phyloP scores from a whole-genome alignment of 2,329 filamentous ascomycete species.

The Scytalidium sp. region DNA sequence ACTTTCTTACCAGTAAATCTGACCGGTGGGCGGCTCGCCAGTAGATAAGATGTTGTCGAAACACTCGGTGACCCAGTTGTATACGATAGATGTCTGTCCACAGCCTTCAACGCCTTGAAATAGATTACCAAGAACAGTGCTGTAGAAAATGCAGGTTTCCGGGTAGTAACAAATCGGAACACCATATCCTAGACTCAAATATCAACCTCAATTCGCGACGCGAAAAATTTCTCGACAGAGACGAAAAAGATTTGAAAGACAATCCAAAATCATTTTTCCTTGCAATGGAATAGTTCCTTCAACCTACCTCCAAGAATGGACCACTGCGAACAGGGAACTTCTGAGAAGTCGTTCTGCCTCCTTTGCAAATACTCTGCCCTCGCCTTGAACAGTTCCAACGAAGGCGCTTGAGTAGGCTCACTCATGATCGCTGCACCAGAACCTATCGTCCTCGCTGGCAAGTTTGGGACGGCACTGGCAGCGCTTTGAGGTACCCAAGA shows the following conservation, averaged over 20 bases:
- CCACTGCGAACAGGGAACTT: constrained; percentile 21
- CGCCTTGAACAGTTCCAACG: constrained; percentile 16
- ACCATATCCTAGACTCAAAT: constrained; percentile 9
- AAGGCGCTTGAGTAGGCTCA: constrained; percentile 15
- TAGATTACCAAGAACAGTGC: constrained; percentile 5
- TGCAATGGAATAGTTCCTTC: too few species aligned
- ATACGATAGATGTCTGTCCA: constrained; percentile 12
- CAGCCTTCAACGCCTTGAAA: constrained; percentile 14
- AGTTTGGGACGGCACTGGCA: neutral
- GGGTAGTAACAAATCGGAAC: constrained; percentile 15
- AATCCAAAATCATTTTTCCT: too few species aligned
- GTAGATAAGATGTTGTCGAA: constrained; percentile 10
- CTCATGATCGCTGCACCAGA: constrained; percentile 8
- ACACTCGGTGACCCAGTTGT: constrained; percentile 20
- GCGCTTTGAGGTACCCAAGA: neutral
- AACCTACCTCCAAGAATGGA: constrained; percentile 16
- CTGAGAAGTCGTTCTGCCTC: too few species aligned
- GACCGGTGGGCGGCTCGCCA: constrained; percentile 8
- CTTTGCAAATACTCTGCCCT: constrained; percentile 7
- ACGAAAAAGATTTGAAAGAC: too few species aligned
- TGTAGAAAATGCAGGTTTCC: constrained; percentile 13
- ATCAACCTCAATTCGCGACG: neutral
- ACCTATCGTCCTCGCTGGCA: neutral
- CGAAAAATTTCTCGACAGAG: neutral
- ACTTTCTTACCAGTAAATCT: constrained; percentile 18